Conservation (phyloP, 768 basidiomycete species). For the Kwoniella mangroviensis region DNA sequence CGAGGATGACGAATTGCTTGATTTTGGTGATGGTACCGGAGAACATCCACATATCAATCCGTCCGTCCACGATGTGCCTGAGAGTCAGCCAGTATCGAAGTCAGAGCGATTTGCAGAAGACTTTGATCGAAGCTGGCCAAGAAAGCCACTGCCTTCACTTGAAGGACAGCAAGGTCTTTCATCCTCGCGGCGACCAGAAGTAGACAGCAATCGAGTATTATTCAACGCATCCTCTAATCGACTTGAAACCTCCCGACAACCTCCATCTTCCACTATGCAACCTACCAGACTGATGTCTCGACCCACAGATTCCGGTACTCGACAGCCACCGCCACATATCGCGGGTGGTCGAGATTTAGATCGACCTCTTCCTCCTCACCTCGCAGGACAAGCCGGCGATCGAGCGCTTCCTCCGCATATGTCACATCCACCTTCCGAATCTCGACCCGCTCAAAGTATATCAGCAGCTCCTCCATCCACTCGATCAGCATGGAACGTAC, state of each 20-base stretch:
- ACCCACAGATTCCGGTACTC: constrained; percentile 5
- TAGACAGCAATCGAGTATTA: constrained; percentile 70
- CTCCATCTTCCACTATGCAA: constrained; percentile 8
- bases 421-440: constrained; percentile 12
- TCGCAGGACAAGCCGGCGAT: constrained; percentile 18
- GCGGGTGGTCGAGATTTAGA: constrained; percentile 25
- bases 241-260: constrained; percentile 69
- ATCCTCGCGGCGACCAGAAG: constrained; percentile 35
- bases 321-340: constrained; percentile 26
- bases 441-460: constrained; percentile 6
- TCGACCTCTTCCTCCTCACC: constrained; percentile 47
- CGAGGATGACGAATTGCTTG: constrained; percentile 81
- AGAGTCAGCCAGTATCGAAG: constrained; percentile 68
- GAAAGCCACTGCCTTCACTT: constrained; percentile 62
- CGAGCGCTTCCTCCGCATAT: constrained; percentile 37
- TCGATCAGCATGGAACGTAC: constrained; percentile 36
- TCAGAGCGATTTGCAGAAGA: constrained; percentile 91
- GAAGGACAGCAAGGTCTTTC: constrained; percentile 58
- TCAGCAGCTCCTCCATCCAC: constrained; percentile 13
- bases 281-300: constrained; percentile 32
- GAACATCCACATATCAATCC: constrained; percentile 62
- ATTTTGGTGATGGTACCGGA: constrained; percentile 92
- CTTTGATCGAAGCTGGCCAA: constrained; percentile 96
- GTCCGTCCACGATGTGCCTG: constrained; percentile 29
- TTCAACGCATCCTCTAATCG: constrained; percentile 94